Evolutionary conservation across 345 rosid species (phyloP), one percentile per base, ranked within the genome.

Genomic region (Noccaea caerulescens): DNA sequence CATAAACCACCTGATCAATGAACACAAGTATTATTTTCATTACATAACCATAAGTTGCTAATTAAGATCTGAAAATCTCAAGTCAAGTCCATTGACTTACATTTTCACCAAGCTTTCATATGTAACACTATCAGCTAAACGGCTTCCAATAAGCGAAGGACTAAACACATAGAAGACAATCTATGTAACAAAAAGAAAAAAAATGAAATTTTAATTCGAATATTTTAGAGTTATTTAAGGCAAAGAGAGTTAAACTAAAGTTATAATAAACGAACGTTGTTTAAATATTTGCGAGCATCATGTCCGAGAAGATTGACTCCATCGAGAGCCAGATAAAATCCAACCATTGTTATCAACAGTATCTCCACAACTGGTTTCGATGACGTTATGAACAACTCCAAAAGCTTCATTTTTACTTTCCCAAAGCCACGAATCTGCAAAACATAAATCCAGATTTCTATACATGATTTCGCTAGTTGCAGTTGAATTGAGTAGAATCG

Each of bases 101-200:
- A 85, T 63, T 66, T 80, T 79, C 6, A 58, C 23, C 79, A 88
- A 63, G 76, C 81, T 82, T 42, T 88, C 84, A 34, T 61, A 84
- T 30, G 88, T 81, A 42, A 88, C 78, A 39, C 87, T 84, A 44
- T 77, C 46, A 6, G 83, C 83, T 56, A 88, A 84, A 45, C 76
- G 80, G 76, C 87, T 79, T 64, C 69, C 79, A 58, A 88, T 80
- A 42, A 84, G 86, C 0, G 87, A 82, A n/a, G 93, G 90, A 76
- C 71, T 85, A 77, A 85, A 85, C 20, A 85, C 87, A 18, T 70
- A 84, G 76, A 88, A 88, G 3, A 82, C 86, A 27, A 85, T 69
- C 93, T 82, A 82, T 10, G 68, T 3, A 56, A 0, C 38, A 5
- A 2, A 2, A 18, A 42, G 51, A 1, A 12, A 12, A 64, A 14